Percentiles rank a stretch among this genome's conserved stretches.
Evolutionary conservation across 306 rosid genomes (phyloP).

Genomic region (Heteromeles arbutifolia): DNA sequence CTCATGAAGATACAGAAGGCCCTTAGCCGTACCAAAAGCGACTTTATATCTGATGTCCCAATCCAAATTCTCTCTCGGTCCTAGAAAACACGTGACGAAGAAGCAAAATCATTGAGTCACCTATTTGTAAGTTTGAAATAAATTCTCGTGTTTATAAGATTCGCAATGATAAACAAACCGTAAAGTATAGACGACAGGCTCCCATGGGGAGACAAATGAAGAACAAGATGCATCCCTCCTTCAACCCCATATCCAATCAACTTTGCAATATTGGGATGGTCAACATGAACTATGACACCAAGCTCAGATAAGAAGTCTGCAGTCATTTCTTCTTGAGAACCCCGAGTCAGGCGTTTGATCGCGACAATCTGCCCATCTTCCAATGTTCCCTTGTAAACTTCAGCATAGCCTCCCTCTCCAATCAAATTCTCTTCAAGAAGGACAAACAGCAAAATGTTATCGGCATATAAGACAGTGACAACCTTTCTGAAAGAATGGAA

Average conservation of each 20-base stretch:
- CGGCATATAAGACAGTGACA: slow-evolving; percentile 17
- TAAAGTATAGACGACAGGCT: slow-evolving; percentile 81
- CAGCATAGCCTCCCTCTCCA: slow-evolving; percentile 99
- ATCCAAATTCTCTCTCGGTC: slow-evolving; percentile 69
- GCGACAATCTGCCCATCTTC: slow-evolving; percentile 76
- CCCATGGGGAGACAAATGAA: slow-evolving; percentile 91
- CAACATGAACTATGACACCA: slow-evolving; percentile 91
- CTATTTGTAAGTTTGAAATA: slow-evolving; percentile 3
- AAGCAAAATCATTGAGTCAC: not conserved
- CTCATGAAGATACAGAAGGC: slow-evolving; percentile 84
- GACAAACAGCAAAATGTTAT: slow-evolving; percentile 9
- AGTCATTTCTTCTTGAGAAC: slow-evolving; percentile 89
- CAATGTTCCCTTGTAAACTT: slow-evolving; percentile 76
- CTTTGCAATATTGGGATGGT: slow-evolving; percentile 86
- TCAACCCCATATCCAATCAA: slow-evolving; percentile 95
- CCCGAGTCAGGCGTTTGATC: slow-evolving; percentile 67
- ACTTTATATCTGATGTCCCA: slow-evolving; percentile 72
- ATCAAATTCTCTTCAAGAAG: slow-evolving; percentile 57
- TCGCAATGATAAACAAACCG: slow-evolving; percentile 36
- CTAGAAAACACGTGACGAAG: slow-evolving; percentile 28
- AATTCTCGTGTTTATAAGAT: slow-evolving; percentile 2
- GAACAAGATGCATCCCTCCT: slow-evolving; percentile 99
- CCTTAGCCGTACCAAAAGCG: slow-evolving; percentile 81
- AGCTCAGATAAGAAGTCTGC: slow-evolving; percentile 97
- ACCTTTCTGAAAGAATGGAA: not conserved